Base-by-base conservation (phyloP, 139 green algal species). In the Coelastrella sp. region DNA sequence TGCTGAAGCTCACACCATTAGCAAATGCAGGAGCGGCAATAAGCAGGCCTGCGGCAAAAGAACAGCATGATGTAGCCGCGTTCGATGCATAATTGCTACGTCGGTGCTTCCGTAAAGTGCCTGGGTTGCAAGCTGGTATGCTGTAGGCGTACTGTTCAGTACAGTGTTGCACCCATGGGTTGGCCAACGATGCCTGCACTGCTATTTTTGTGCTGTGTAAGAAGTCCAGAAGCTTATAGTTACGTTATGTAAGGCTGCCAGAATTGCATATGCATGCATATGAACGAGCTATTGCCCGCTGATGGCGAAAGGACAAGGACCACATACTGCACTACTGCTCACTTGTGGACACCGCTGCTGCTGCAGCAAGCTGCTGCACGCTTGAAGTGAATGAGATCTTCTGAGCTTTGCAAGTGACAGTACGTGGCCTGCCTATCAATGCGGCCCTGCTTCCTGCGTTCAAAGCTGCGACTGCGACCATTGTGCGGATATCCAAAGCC, bases 21-120 rank as follows among this genome's bases (percentile, higher is more conserved):
- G 91, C 90, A n/a, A 89, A 73, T 20, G 89, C 90, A 77, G 91
- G 91, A 0, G 71, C 22, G 5, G 87, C 86, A 4, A 68, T 54
- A 5, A 94, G 56, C 32, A 92, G 75, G 68, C 80, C 89, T 92
- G 89, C 61, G 11, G 10, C 61, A 19, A 71, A 71, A 19, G 61
- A 2, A 13, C 61, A 71, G 61, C 11, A 13, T 71, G 10, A 71
- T 10, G 61, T 0, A 71, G 61, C 61, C 11, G 61, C 10, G 8
- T 71, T 22, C 71, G n/a, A 16, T 77, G 71, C 56, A 71, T 47
- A 47, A 47, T 47, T 47, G 32, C 32, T 47, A 47, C 32, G 32
- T 47, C 32, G 32, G 1, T 47, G 32, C 32, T 47, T 47, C 1
- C 0, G 32, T 47, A 47, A 47, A 47, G 32, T 47, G 32, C 32